These are phyloP conservation scores for Alternaria dauci DNA, from an alignment of 2,329 filamentous ascomycete species.

Conservation along the genomic window DNA sequence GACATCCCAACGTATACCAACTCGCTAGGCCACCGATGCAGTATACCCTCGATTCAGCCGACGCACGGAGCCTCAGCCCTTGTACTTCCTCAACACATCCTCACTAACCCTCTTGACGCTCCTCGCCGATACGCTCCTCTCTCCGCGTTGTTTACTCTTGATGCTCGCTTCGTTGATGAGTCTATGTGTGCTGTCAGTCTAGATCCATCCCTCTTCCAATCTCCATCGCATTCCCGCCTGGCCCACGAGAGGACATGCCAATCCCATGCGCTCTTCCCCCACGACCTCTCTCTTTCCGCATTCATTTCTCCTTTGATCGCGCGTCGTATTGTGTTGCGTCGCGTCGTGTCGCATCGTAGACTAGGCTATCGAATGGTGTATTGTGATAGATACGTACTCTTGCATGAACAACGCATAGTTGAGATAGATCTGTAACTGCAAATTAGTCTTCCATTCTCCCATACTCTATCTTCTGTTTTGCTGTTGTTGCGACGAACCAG, in stretches of 20 bases:
- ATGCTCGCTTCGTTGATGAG: constrained; percentile 83
- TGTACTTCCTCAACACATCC: constrained; percentile 54
- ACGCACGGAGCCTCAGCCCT: constrained; percentile 36
- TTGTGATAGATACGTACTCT: constrained; percentile 56
- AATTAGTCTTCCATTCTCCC: neutral
- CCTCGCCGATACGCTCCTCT: constrained; percentile 76
- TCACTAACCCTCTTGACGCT: constrained; percentile 80
- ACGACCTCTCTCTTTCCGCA: neutral
- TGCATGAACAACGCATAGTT: constrained; percentile 85
- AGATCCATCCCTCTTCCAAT: neutral
- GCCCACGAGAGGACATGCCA: accelerated
- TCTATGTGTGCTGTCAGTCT: constrained; percentile 53
- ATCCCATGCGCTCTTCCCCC: accelerated
- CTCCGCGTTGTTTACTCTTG: constrained; percentile 75
- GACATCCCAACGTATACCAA: no score
- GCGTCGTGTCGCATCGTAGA: neutral
- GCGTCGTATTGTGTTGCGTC: neutral
- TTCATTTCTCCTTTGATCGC: accelerated
- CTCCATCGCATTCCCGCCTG: neutral
- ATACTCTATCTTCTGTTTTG: neutral
- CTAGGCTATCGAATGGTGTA: neutral
- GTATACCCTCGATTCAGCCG: neutral
- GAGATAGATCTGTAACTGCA: constrained; percentile 73
- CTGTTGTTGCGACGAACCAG: constrained; percentile 63
- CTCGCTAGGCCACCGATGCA: no score